These are phyloP conservation scores for Vicia villosa DNA, from an alignment of 306 rosid species.

Conservation along the genomic window DNA sequence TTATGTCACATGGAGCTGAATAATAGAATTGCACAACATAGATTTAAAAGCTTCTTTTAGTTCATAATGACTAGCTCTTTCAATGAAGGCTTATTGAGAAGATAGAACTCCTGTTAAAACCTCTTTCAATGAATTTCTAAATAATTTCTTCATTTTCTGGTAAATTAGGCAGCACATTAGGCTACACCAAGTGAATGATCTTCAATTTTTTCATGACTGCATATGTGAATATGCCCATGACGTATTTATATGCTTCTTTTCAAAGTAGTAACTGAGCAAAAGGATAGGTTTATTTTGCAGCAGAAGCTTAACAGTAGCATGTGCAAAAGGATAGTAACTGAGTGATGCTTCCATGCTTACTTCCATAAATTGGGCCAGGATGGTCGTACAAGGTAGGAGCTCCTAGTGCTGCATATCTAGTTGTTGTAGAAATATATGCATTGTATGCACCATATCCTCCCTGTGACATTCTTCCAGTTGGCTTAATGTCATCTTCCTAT, in stretches of 20 bases:
- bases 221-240: no score
- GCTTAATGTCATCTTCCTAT: constrained; percentile 93
- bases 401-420: constrained; percentile 97
- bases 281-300: constrained; percentile 78
- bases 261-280: constrained; percentile 68
- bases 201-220: no score
- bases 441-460: constrained; percentile 99
- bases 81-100: constrained; percentile 28
- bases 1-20: constrained; percentile 58
- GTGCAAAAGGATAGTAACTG: no score
- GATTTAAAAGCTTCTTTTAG: not conserved
- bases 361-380: constrained; percentile 83
- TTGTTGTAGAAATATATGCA: constrained; percentile 95
- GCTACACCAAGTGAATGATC: not conserved
- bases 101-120: constrained; percentile 1
- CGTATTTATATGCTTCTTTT: constrained; percentile 34
- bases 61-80: constrained; percentile 33
- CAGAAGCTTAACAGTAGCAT: constrained; percentile 84
- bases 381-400: constrained; percentile 96
- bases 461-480: constrained; percentile 68
- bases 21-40: constrained; percentile 40
- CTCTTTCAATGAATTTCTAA: constrained; percentile 5
- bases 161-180: not conserved
- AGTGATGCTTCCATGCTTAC: constrained; percentile 52
- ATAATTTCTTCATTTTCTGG: not conserved